phyloP scores from a whole-genome alignment of 352 stramenopile genomes.

The Pythium sp. region DNA sequence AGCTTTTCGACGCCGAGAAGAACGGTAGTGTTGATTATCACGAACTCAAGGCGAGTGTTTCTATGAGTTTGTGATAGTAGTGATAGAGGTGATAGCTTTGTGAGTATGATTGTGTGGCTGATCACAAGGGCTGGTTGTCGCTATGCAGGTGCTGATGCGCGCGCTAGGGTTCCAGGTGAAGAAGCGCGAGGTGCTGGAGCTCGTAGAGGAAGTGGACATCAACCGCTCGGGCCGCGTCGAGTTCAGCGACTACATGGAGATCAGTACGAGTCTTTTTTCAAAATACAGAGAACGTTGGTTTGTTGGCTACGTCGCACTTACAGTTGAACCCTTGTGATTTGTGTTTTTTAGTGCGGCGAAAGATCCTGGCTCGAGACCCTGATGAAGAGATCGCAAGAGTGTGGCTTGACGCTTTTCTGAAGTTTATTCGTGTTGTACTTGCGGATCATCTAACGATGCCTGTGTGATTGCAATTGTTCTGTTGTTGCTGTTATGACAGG shows the following conservation, averaged over 20 bases:
- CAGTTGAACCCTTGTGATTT: neutral
- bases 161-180: conserved; percentile 91
- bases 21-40: conserved; percentile 90
- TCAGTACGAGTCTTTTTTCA: conserved; percentile 49
- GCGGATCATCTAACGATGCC: neutral
- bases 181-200: conserved; percentile 85
- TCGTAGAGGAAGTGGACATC: conserved; percentile 90
- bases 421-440: neutral
- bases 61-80: neutral
- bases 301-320: neutral
- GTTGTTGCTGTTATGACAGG: conserved; percentile 23
- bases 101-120: neutral
- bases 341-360: conserved; percentile 52
- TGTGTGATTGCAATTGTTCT: neutral
- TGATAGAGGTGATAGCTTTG: neutral
- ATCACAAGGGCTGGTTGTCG: neutral
- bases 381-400: conserved; percentile 91
- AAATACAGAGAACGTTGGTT: neutral
- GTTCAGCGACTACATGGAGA: conserved; percentile 91
- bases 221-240: conserved; percentile 81
- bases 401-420: neutral
- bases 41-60: conserved; percentile 83
- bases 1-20: conserved; percentile 93
- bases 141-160: conserved; percentile 76
- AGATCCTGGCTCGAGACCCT: conserved; percentile 83